These are phyloP conservation scores for Starmerella cellae DNA, from an alignment of 805 yeast genomes.

Conservation along the genomic window DNA sequence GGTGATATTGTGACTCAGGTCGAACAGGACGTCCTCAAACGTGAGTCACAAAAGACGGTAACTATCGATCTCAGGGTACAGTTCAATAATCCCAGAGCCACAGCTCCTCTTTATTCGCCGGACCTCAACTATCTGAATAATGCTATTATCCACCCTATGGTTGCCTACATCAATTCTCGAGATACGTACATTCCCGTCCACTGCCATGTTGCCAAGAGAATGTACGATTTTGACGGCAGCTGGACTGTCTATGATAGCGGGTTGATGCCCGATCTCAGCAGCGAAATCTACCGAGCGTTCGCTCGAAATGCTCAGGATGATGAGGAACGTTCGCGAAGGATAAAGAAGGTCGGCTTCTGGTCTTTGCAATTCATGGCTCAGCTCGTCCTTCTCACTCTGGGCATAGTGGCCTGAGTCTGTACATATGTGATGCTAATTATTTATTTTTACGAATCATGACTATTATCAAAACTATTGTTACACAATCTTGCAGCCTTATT, in stretches of 20 bases:
- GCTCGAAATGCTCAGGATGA: constrained; percentile 83
- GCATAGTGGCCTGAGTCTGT: constrained; percentile 36
- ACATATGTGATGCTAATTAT: not conserved
- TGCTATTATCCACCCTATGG: constrained; percentile 87
- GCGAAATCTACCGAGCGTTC: constrained; percentile 81
- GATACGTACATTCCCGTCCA: constrained; percentile 80
- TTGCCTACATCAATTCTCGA: constrained; percentile 82
- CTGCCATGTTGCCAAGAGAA: constrained; percentile 64
- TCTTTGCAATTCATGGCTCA: constrained; percentile 74
- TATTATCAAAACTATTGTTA: too few relatives aligned
- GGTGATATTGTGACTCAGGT: constrained; percentile 24
- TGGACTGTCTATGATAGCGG: constrained; percentile 92
- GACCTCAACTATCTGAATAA: constrained; percentile 84
- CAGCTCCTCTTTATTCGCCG: constrained; percentile 74
- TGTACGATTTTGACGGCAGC: constrained; percentile 81
- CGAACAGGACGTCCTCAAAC: constrained; percentile 22
- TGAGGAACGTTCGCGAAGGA: constrained; percentile 52
- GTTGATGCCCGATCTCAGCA: constrained; percentile 80
- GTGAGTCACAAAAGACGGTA: constrained; percentile 40
- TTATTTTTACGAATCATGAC: constrained; percentile 1
- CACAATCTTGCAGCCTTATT: too few relatives aligned
- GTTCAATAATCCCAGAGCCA: constrained; percentile 75
- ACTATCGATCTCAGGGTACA: constrained; percentile 68
- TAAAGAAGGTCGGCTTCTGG: constrained; percentile 87
- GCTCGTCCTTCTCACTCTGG: constrained; percentile 66